Base-by-base conservation (phyloP, 2,329 filamentous ascomycete genomes). In the Aurifilum marmelostoma region DNA sequence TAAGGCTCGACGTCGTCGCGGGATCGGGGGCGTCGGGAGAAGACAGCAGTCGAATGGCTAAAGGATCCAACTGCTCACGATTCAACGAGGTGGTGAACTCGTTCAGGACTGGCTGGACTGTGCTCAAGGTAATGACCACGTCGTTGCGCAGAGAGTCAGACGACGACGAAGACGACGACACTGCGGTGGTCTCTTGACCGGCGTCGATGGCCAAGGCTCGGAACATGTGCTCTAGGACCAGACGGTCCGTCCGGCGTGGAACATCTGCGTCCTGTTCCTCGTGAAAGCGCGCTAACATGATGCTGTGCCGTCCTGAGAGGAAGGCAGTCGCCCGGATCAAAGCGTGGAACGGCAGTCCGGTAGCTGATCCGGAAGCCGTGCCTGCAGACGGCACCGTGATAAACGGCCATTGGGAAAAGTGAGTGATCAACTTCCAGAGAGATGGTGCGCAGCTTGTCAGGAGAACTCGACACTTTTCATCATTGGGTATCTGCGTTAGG, bases 211-310 rank as follows among this genome's bases (percentile, higher is more conserved):
- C 59, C 37, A 61, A 41, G 37, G 59, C 59, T 41, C 34, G 59
- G 59, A 61, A 37, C 11, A 61, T 41, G n/a, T 61, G 59, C 59
- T 61, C 34, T 39, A 61, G 37, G 18, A 61, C 59, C 59, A 61
- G 34, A 61, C 34, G 59, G 34, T 61, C 32, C 11, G 59, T 61
- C 34, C 32, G 59, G n/a, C 59, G 59, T 61, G 59, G 59, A 61
- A 39, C n/a, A 61, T 39, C 8, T 21, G 59, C 34, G 59, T 41
- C 59, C 32, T 29, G 18, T 43, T 60, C 14, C 24, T 39, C 59
- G 34, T 41, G 1, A 61, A 27, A 61, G 18, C 12, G 34, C 21
- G 2, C 18, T 2, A 61, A 61, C 34, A 61, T 61, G n/a, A 61
- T 14, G 37, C 59, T 61, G 24, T 61, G 59, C n/a, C 32, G 32